A percentile compares a stretch with the other conserved stretches of the same genome.
These are phyloP conservation scores for Neoboletus magnificus DNA, from an alignment of 768 basidiomycete genomes.

Conservation along the genomic window DNA sequence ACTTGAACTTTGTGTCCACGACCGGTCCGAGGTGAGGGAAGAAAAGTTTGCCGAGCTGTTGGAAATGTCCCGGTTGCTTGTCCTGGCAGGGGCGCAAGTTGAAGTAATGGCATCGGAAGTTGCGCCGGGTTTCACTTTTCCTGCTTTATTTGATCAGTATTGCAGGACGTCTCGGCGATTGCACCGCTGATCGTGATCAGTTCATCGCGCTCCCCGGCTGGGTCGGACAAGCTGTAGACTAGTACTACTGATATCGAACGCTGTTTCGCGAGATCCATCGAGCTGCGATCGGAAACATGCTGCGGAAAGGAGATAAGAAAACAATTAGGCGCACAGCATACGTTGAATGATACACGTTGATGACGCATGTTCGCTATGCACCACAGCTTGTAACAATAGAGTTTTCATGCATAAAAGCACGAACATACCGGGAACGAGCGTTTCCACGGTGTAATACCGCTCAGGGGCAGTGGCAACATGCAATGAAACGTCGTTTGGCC, in stretches of 20 bases:
- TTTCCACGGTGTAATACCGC: constrained; percentile 25
- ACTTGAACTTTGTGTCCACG: constrained; percentile 24
- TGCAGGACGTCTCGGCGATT: constrained; percentile 3
- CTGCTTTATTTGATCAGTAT: neutral
- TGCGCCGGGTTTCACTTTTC: constrained; percentile 9
- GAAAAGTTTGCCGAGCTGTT: constrained; percentile 11
- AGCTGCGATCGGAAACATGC: constrained; percentile 10
- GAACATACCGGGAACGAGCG: constrained; percentile 5
- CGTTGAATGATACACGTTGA: constrained; percentile 25
- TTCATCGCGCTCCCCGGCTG: constrained; percentile 9
- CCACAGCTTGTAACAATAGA: constrained; percentile 21
- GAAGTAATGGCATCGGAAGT: constrained; percentile 14
- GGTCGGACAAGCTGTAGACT: constrained; percentile 9
- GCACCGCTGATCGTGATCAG: constrained; percentile 16
- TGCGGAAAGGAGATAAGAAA: constrained; percentile 25
- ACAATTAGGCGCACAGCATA: constrained; percentile 21
- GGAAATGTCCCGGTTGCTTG: constrained; percentile 11
- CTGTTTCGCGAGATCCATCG: constrained; percentile 12
- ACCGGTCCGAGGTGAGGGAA: constrained; percentile 16
- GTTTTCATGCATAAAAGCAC: constrained; percentile 12
- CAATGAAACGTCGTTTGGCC: constrained; percentile 12
- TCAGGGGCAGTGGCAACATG: constrained; percentile 25
- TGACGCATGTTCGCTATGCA: constrained; percentile 22
- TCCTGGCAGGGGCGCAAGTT: constrained; percentile 1
- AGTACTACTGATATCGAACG: constrained; percentile 13